Evolutionary conservation across 805 yeast species (phyloP), one percentile per base, ranked within the genome.

Genomic region (Torulaspora delbrueckii): DNA sequence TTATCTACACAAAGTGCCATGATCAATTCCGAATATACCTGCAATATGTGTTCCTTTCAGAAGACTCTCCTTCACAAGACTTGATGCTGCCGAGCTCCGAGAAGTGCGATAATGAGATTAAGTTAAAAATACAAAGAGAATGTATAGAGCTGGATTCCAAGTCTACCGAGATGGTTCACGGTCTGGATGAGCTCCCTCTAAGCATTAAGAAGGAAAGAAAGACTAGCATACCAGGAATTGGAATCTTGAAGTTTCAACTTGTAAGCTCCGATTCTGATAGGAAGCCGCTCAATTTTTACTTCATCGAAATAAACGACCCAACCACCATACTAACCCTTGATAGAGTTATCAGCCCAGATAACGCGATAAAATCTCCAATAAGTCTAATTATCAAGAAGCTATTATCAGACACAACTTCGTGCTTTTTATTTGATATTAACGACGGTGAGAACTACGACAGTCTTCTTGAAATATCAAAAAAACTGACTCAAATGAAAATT

Each of bases 331-430:
- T 40, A 7, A 37, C 43, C 2, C 43, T 60, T 25, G 43, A 46
- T 9, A 37, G 45, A 23, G 34, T 46, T 16, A 32, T 48, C 12
- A 42, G 42, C 5, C 43, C 48, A 9, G 36, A 37, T 22, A 44
- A 52, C 18, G 38, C 40, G 16, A 23, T 46, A 12, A 45, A 48
- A 7, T 52, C 57, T 12, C 62, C 63, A n/a, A 52, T 62, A n/a
- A 51, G 58, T 10, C 43, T 55, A 28, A 53, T 63, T 26, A 49
- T 62, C n/a, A 57, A 55, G 36, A 57, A 59, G 25, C 35, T 68
- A 14, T 51, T 67, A 23, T 50, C 57, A 8, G 61, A 66, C 33
- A 67, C 74, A 26, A 71, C 70, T 47, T 56, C 70, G 24, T 58
- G 71, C 30, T 60, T 68, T 25, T 39, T 72, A 4, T 57, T 67